Conservation (phyloP, 2,329 filamentous ascomycete genomes). For the Xylaria sp. region DNA sequence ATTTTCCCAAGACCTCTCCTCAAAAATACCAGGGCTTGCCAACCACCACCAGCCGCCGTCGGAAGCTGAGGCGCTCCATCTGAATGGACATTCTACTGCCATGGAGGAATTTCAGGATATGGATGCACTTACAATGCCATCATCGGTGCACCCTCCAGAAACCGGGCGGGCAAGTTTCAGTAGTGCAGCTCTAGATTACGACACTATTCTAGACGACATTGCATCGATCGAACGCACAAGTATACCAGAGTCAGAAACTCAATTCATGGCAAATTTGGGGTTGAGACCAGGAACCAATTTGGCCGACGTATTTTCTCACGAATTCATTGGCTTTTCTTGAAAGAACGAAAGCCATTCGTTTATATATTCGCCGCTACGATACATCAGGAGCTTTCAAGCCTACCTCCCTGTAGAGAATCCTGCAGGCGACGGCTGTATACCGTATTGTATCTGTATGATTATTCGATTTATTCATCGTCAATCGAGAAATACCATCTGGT, state of each 20-base stretch:
- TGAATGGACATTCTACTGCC: slow-evolving; percentile 8
- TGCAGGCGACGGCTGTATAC: background rate
- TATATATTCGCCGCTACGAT: background rate
- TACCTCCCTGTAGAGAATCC: background rate
- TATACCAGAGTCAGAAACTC: slow-evolving; percentile 65
- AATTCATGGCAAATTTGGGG: slow-evolving; percentile 75
- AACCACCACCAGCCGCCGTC: slow-evolving; percentile 1
- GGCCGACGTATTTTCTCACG: slow-evolving; percentile 54
- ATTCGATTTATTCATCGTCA: background rate
- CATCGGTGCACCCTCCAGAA: slow-evolving; percentile 27
- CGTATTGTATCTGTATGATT: background rate
- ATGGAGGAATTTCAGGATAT: slow-evolving; percentile 19
- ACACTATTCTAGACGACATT: slow-evolving; percentile 64
- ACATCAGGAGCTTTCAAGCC: background rate
- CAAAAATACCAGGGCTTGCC: slow-evolving; percentile 20
- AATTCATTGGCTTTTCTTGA: slow-evolving; percentile 43
- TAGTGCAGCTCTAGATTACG: slow-evolving; percentile 57
- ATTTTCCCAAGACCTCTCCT: slow-evolving; percentile 11
- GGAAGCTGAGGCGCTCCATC: slow-evolving; percentile 11
- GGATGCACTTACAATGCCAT: slow-evolving; percentile 18
- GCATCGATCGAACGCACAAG: slow-evolving; percentile 63
- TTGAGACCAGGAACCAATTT: slow-evolving; percentile 72
- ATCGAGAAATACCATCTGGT: background rate
- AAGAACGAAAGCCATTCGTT: background rate
- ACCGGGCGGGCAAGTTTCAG: slow-evolving; percentile 42